These are phyloP conservation scores for Dioszegia crocea DNA, from an alignment of 768 basidiomycete species.

Conservation along the genomic window DNA sequence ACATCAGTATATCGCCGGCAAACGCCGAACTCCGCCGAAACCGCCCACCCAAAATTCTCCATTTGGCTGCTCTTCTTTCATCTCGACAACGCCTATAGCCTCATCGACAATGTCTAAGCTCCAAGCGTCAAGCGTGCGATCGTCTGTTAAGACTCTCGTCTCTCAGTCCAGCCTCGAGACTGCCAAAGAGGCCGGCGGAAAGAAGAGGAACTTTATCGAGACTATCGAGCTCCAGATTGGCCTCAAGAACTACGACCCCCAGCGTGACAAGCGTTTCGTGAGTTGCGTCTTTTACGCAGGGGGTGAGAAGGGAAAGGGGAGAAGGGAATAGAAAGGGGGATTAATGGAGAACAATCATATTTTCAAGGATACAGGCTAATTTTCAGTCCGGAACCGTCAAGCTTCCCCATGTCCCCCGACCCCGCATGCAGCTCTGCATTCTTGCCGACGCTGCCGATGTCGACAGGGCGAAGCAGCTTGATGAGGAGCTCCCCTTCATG, in stretches of 20 bases:
- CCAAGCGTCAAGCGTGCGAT: slow-evolving; percentile 99
- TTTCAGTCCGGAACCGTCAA: slow-evolving; percentile 53
- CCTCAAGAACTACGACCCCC: slow-evolving; percentile 64
- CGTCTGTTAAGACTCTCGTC: slow-evolving; percentile 86
- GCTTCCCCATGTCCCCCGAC: slow-evolving; percentile 93
- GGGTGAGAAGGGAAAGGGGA: not conserved
- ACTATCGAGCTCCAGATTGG: slow-evolving; percentile 53
- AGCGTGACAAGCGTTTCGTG: slow-evolving; percentile 99
- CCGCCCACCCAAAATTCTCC: not conserved
- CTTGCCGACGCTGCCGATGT: slow-evolving; percentile 98
- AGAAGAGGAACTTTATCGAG: slow-evolving; percentile 52
- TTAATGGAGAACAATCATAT: not conserved
- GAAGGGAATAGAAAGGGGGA: not conserved
- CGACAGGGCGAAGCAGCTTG: slow-evolving; percentile 56
- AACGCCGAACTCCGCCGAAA: not conserved
- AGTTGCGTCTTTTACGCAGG: slow-evolving; percentile 29
- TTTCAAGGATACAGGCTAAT: not conserved
- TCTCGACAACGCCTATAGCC: slow-evolving; percentile 5
- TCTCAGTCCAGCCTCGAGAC: slow-evolving; percentile 78
- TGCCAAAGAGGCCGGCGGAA: slow-evolving; percentile 47
- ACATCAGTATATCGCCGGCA: not conserved
- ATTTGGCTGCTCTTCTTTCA: not conserved
- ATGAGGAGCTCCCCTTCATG: slow-evolving; percentile 68
- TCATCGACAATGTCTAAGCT: slow-evolving; percentile 59
- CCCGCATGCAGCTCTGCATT: slow-evolving; percentile 99